Evolutionary conservation across 2,329 filamentous ascomycete species (phyloP), one percentile per base, ranked within the genome.

Genomic region (Colletotrichum tamarilloi): DNA sequence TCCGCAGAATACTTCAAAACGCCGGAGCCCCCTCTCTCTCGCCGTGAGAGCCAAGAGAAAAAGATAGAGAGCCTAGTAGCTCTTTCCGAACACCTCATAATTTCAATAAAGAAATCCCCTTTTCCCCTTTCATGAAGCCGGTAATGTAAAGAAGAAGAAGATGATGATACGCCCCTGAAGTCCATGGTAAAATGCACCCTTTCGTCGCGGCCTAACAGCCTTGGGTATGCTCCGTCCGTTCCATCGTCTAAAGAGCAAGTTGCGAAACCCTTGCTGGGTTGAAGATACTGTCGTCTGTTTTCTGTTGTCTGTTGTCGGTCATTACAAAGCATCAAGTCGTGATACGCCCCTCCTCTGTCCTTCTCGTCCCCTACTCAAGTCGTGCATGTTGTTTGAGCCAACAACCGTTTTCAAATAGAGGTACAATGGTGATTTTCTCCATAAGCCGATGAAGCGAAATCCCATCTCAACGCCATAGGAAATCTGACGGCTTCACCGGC

Each of bases 401-500:
- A 49, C 19, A 4, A 4, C 19, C 42, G 19, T n/a, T n/a, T 8
- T 11, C 42, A n/a, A 49, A 49, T 49, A 49, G 42, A 49, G 16
- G 7, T 49, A 49, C 42, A 49, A n/a, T 49, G 42, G 19, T 22
- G 42, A 49, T 22, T 49, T 11, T 14, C 14, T 16, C 14, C 38
- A 42, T 7, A 42, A 42, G 38, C 16, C 14, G 3, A 16, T 19
- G 38, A 42, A 42, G 14, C 16, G 14, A 3, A 19, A 42, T 5
- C 4, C 12, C 9, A 30, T 9, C 4, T 69, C 46, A 73, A 24
- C 60, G 59, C 66, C 70, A 73, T 5, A 73, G 30, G 49, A 73
- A 73, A 32, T 73, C 70, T 1, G 55, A 55, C 14, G 67, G 32
- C 53, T 59, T 73, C 19, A 70, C 70, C 14, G 66, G 66, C 30